Conservation (phyloP, 148 eudicot species). For the Heliosperma pusillum region DNA sequence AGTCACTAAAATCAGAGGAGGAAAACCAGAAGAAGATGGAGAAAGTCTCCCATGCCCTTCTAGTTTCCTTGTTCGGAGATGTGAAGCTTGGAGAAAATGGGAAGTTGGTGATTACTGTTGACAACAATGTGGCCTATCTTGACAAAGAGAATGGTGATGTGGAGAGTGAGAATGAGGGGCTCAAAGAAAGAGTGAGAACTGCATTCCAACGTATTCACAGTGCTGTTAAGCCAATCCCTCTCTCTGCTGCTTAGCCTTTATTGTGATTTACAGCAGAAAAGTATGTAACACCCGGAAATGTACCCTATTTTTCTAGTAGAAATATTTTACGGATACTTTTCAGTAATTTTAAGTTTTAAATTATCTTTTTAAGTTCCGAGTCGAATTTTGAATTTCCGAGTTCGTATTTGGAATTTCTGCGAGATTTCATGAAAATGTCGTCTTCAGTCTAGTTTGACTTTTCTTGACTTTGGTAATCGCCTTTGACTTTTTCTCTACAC, state of each 20-base stretch:
- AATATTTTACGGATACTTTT: too few relatives aligned
- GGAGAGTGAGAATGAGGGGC: constrained; percentile 74
- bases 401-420: too few relatives aligned
- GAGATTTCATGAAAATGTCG: too few relatives aligned
- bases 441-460: too few relatives aligned
- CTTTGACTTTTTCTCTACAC: too few relatives aligned
- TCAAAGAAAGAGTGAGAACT: constrained; percentile 65
- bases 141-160: constrained; percentile 77
- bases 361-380: too few relatives aligned
- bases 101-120: constrained; percentile 67
- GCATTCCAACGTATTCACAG: constrained; percentile 59
- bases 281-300: too few relatives aligned
- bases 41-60: constrained; percentile 62
- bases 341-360: too few relatives aligned
- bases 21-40: constrained; percentile 65
- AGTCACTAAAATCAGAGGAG: constrained; percentile 41
- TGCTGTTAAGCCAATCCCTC: constrained; percentile 76
- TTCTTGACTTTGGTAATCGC: too few relatives aligned
- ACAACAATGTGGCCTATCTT: constrained; percentile 62
- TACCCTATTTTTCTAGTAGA: too few relatives aligned
- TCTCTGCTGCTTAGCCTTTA: constrained; percentile 33
- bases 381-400: too few relatives aligned
- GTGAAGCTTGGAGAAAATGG: constrained; percentile 75
- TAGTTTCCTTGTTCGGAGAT: constrained; percentile 77
- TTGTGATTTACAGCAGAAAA: not conserved